phyloP scores from a whole-genome alignment of 108 stramenopile genomes.

The Cylindrotheca fusiformis region DNA sequence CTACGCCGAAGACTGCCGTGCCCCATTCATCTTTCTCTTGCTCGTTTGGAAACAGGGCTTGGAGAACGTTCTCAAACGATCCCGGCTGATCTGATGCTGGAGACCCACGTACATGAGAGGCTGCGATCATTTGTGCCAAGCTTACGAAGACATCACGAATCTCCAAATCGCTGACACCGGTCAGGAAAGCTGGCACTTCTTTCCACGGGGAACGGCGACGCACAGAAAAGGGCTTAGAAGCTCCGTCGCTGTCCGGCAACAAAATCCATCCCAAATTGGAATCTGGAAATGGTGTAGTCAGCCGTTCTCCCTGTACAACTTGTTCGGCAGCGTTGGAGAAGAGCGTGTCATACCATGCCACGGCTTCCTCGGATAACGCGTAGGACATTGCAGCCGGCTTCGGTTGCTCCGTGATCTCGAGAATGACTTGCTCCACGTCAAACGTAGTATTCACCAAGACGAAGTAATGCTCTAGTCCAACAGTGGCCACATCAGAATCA shows the following conservation, averaged over 20 bases:
- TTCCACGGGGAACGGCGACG: constrained; percentile 68
- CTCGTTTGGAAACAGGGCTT: too few relatives aligned
- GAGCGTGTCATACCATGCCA: constrained; percentile 50
- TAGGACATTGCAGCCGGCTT: neutral
- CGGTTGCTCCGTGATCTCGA: neutral
- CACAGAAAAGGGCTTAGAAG: constrained; percentile 33
- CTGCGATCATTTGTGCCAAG: constrained; percentile 52
- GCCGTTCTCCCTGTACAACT: constrained; percentile 47
- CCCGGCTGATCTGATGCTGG: too few relatives aligned
- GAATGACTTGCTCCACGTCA: neutral
- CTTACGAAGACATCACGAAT: constrained; percentile 29
- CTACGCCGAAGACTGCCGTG: constrained; percentile 38
- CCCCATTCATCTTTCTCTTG: constrained; percentile 48
- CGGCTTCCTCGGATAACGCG: constrained; percentile 2
- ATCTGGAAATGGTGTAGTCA: constrained; percentile 56
- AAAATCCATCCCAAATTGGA: constrained; percentile 52
- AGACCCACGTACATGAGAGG: constrained; percentile 62
- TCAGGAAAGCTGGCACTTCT: constrained; percentile 7
- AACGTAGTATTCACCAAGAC: neutral
- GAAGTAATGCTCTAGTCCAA: neutral
- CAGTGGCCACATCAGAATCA: neutral
- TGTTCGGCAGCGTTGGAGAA: constrained; percentile 49
- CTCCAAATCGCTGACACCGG: constrained; percentile 18
- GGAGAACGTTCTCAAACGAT: too few relatives aligned
- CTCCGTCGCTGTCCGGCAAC: constrained; percentile 16